Percentiles rank a stretch among this genome's conserved stretches.
These are phyloP conservation scores for Kuraishia piskuri DNA, from an alignment of 805 yeast genomes.

Conservation along the genomic window DNA sequence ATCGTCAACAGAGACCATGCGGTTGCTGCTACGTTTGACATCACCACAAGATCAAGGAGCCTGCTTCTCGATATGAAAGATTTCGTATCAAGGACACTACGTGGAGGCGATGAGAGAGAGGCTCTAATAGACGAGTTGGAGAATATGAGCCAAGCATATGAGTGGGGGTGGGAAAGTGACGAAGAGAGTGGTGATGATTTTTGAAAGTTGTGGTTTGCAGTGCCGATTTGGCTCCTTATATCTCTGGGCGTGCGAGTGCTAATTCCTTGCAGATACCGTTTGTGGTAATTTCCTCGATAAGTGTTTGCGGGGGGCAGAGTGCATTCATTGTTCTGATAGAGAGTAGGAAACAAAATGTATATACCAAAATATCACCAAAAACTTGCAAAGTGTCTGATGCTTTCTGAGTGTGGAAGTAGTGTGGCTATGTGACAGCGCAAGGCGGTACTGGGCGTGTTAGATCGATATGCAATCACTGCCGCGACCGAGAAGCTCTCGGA, in stretches of 20 bases:
- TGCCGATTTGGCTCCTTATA: neutral
- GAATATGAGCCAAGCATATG: constrained; percentile 35
- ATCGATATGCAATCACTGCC: constrained; percentile 30
- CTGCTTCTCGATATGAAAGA: constrained; percentile 15
- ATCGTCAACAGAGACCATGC: constrained; percentile 6
- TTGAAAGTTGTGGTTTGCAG: neutral
- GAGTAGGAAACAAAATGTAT: neutral
- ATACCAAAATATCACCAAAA: no score
- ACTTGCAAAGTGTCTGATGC: no score
- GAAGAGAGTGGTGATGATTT: constrained; percentile 14
- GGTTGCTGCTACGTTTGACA: neutral
- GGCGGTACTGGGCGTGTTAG: no score
- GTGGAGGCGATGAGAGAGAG: constrained; percentile 39
- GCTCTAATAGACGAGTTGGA: constrained; percentile 40
- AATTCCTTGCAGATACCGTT: constrained; percentile 8
- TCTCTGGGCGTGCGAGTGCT: constrained; percentile 2
- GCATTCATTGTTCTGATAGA: no score
- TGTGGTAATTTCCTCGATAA: constrained; percentile 2
- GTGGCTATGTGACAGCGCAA: no score
- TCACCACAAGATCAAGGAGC: constrained; percentile 13
- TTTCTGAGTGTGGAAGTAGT: no score
- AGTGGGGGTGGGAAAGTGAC: constrained; percentile 42
- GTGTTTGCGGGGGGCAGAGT: neutral
- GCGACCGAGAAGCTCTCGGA: constrained; percentile 26
- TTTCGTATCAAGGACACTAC: constrained; percentile 16